Evolutionary conservation across 1,139 yeast species (phyloP).

Genomic region (Yamadazyma sp.): DNA sequence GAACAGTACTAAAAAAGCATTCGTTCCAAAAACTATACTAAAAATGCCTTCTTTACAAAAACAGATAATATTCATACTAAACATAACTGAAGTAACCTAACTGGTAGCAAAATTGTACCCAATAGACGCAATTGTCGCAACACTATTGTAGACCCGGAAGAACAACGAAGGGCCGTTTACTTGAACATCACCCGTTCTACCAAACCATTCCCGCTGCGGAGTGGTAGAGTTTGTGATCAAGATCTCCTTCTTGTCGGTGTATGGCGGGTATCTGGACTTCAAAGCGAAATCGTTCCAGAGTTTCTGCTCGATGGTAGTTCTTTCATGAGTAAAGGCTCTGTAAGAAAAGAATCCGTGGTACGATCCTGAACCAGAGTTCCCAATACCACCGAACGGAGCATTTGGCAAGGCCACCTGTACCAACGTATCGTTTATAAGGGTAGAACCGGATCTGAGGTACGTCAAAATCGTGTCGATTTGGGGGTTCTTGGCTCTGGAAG

Average conservation of each 20-base stretch:
- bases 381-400: slow-evolving; percentile 93
- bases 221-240: slow-evolving; percentile 22
- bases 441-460: slow-evolving; percentile 71
- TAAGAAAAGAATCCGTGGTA: slow-evolving; percentile 81
- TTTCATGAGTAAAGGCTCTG: slow-evolving; percentile 71
- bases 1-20: too few species aligned
- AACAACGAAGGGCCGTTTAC: slow-evolving; percentile 35
- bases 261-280: slow-evolving; percentile 72
- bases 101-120: slow-evolving; percentile 14
- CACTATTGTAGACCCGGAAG: slow-evolving; percentile 34
- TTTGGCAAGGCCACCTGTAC: slow-evolving; percentile 69
- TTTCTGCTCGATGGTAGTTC: slow-evolving; percentile 69
- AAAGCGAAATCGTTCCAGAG: slow-evolving; percentile 62
- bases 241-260: slow-evolving; percentile 32
- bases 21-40: too few species aligned
- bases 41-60: too few species aligned
- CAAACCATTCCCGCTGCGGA: slow-evolving; percentile 35
- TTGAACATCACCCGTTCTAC: slow-evolving; percentile 34
- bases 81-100: too few species aligned
- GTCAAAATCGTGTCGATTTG: slow-evolving; percentile 54
- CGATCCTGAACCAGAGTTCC: slow-evolving; percentile 75
- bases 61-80: too few species aligned
- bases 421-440: slow-evolving; percentile 68
- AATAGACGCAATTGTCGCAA: slow-evolving; percentile 18
- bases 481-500: slow-evolving; percentile 33